These are phyloP conservation scores for Lotus japonicus DNA, from an alignment of 306 rosid genomes.

Conservation along the genomic window DNA sequence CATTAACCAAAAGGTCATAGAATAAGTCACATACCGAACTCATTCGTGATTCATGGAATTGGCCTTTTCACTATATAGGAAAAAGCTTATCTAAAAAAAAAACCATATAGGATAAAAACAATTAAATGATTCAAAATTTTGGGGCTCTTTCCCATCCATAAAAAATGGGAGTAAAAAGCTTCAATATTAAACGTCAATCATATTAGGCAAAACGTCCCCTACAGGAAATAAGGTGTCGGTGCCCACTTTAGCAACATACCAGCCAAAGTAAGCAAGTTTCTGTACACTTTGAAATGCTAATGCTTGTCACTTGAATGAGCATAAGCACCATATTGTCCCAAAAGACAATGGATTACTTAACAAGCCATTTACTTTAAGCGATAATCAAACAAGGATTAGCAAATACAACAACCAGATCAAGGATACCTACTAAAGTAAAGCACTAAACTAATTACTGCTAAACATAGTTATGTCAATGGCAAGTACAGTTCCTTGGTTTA, in stretches of 20 bases:
- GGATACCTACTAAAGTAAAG: constrained; percentile 2
- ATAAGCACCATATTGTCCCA: background rate
- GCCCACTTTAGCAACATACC: background rate
- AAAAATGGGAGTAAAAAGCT: background rate
- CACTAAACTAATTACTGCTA: background rate
- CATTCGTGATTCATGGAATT: background rate
- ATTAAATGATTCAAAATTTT: background rate
- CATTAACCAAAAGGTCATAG: background rate
- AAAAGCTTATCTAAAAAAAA: no score
- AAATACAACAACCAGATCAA: background rate
- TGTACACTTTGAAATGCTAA: background rate
- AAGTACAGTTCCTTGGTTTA: background rate
- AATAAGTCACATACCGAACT: background rate
- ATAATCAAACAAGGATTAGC: background rate
- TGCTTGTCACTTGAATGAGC: background rate
- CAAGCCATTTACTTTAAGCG: background rate
- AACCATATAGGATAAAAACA: no score
- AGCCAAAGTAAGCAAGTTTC: background rate
- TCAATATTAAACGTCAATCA: background rate
- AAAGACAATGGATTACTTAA: background rate
- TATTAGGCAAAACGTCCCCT: no score
- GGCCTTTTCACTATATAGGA: no score
- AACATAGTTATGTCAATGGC: background rate
- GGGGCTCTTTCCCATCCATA: background rate
- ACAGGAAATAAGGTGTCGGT: background rate